phyloP scores from a whole-genome alignment of 768 basidiomycete genomes.

The Cystobasidium tubakii region DNA sequence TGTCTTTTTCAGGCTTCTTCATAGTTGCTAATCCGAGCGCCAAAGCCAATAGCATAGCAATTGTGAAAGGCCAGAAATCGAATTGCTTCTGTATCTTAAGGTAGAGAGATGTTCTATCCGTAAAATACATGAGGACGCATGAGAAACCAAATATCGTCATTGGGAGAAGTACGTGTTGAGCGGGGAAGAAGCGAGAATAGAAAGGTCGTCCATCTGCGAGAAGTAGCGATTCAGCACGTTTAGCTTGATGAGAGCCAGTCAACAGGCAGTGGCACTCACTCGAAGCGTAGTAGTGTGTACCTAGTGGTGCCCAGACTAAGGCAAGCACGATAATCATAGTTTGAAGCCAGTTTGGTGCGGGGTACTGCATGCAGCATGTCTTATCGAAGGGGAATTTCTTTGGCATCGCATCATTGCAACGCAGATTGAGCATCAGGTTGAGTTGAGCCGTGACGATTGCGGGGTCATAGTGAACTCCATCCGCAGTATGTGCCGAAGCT shows the following conservation, averaged over 20 bases:
- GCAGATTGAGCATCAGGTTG: slow-evolving; percentile 68
- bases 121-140: slow-evolving; percentile 64
- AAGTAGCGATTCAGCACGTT: not conserved
- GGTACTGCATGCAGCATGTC: slow-evolving; percentile 75
- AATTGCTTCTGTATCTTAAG: slow-evolving; percentile 84
- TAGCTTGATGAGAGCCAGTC: not conserved
- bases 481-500: slow-evolving; percentile 65
- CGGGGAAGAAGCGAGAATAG: slow-evolving; percentile 45
- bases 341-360: slow-evolving; percentile 60
- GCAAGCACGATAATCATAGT: slow-evolving; percentile 55
- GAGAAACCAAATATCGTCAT: slow-evolving; percentile 62
- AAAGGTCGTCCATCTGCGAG: not conserved
- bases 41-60: slow-evolving; percentile 58
- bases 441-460: slow-evolving; percentile 64
- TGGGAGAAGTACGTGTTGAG: slow-evolving; percentile 53
- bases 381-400: slow-evolving; percentile 62
- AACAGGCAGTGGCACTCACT: slow-evolving; percentile 41
- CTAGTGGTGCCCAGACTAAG: slow-evolving; percentile 57
- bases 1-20: slow-evolving; percentile 64
- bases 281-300: slow-evolving; percentile 49
- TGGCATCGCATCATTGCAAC: slow-evolving; percentile 68
- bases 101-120: slow-evolving; percentile 82
- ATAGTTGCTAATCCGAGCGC: slow-evolving; percentile 61
- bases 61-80: slow-evolving; percentile 61
- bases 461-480: slow-evolving; percentile 75